Base-by-base conservation (phyloP, 2,329 filamentous ascomycete genomes). In the Exserohilum turcica region DNA sequence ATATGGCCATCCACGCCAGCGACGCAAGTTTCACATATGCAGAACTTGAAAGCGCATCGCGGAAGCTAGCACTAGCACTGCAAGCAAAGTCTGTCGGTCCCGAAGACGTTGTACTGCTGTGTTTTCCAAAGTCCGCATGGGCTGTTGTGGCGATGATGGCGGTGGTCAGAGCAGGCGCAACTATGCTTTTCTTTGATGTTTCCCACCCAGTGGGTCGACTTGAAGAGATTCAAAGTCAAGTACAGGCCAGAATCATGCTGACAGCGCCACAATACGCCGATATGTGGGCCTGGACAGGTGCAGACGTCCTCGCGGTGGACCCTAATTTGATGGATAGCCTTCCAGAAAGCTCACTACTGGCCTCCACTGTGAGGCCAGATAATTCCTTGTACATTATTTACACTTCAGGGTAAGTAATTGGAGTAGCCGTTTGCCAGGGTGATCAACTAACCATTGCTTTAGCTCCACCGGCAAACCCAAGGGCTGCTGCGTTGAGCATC, bases 321-420 rank as follows among this genome's bases (percentile, higher is more conserved):
- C 27, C 37, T 10, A 13, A 8, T 40, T 13, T 40, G 37, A 6
- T 40, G 4, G 37, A 40, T 21, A 27, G 19, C 19, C 37, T 40
- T 40, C 21, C 21, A 3, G 19, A 40, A 18, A 40, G 6, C 19
- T 40, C 37, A 27, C 37, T 28, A 28, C 37, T 15, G 3, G 27
- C 21, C 6, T 28, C 37, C n/a, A n/a, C 21, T 12, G 37, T 40
- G 18, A 28, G 10, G 37, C 37, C 37, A 40, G 27, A 40, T 19
- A 40, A 40, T 19, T 40, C 37, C n/a, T 40, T 40, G 37, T 40
- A 40, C 37, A 40, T 40, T 4, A 40, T 40, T 13, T 40, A 40
- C 37, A 40, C 37, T 28, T 40, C 37, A 16, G 37, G 37, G 37
- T 40, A 27, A 40, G 37, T 19, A 15, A 40, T 5, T 13, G 2